Conservation (phyloP, 2,329 filamentous ascomycete species). For the Colletotrichum chrysophilum region DNA sequence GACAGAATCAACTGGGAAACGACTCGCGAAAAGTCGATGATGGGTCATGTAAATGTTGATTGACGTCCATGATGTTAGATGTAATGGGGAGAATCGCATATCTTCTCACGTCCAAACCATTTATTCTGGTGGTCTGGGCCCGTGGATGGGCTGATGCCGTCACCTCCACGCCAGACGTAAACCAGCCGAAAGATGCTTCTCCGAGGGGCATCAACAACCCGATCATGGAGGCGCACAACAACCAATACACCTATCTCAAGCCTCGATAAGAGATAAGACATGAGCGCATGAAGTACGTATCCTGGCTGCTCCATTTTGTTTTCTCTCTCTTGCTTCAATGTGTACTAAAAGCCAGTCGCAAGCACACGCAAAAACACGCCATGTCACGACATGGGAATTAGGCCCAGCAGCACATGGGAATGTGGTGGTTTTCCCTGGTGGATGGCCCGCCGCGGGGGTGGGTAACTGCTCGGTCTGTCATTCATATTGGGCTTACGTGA, state of each 20-base stretch:
- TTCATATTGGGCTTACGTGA: neutral
- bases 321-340: neutral
- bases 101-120: neutral
- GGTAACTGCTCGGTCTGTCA: neutral
- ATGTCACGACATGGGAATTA: neutral
- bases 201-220: constrained; percentile 8
- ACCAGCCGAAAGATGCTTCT: constrained; percentile 16
- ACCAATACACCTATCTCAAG: neutral
- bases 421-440: neutral
- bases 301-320: neutral
- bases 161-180: constrained; percentile 3
- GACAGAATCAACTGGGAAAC: neutral
- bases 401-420: neutral
- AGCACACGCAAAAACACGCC: neutral
- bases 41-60: too few relatives aligned
- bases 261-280: constrained; percentile 9
- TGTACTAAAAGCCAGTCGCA: neutral
- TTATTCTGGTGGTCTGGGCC: neutral
- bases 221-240: neutral
- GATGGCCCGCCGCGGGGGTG: neutral
- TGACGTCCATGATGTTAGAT: neutral
- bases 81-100: neutral
- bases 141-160: constrained; percentile 5
- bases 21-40: neutral
- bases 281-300: neutral